phyloP scores from a whole-genome alignment of 2,329 filamentous ascomycete genomes.

The Dothistroma pini region DNA sequence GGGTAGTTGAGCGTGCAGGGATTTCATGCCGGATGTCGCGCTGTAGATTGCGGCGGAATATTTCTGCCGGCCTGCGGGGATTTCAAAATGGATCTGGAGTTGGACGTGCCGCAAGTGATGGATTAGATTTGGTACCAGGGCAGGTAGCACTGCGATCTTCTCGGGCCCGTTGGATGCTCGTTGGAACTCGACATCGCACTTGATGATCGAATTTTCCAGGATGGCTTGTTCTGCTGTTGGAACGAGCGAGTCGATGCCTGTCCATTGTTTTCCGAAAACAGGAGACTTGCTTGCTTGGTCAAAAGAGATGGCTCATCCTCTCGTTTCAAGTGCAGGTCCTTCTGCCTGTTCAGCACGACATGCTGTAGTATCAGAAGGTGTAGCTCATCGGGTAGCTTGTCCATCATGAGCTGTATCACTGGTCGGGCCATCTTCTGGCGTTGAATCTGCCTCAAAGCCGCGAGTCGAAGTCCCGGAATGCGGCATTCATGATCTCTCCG shows the following conservation, averaged over 20 bases:
- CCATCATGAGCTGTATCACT: constrained; percentile 9
- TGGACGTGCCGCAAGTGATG: constrained; percentile 11
- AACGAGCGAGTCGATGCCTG: constrained; percentile 1
- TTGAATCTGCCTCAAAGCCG: constrained; percentile 11
- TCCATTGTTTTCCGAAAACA: constrained; percentile 12
- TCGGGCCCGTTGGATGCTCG: constrained; percentile 4
- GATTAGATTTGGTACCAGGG: neutral
- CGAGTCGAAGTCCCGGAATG: constrained; percentile 9
- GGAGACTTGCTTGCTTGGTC: constrained; percentile 2
- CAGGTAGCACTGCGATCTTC: constrained; percentile 8
- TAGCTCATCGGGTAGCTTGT: constrained; percentile 14
- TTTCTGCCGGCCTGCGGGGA: constrained; percentile 13
- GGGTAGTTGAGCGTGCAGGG: constrained; percentile 11
- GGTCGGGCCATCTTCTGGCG: constrained; percentile 12
- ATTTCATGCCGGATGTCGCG: constrained; percentile 15
- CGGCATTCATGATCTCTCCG: constrained; percentile 11
- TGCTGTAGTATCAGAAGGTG: constrained; percentile 14
- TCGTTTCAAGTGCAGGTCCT: constrained; percentile 2
- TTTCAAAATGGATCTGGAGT: constrained; percentile 11
- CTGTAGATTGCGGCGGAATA: constrained; percentile 14
- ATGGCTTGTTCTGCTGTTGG: constrained; percentile 12
- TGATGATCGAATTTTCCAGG: constrained; percentile 12
- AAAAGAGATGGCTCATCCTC: neutral
- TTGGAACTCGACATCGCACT: constrained; percentile 9
- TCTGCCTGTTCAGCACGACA: constrained; percentile 9